phyloP scores from a whole-genome alignment of 2,329 filamentous ascomycete species.

The Alternaria consortialis region DNA sequence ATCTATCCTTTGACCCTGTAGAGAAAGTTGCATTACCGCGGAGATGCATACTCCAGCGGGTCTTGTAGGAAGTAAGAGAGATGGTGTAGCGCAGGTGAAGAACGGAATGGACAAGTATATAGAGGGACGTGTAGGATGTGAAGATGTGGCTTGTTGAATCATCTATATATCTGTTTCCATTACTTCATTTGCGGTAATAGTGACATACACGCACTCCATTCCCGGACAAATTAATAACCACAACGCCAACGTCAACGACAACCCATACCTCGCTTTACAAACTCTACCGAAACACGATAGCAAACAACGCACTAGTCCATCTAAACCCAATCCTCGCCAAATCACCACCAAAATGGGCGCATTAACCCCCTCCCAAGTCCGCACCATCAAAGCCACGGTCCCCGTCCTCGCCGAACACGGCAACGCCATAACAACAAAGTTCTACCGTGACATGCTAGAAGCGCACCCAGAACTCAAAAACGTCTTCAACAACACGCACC shows the following conservation, averaged over 20 bases:
- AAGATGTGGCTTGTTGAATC: not conserved
- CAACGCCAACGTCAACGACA: not conserved
- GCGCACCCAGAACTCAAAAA: conserved; percentile 73
- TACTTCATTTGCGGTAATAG: not conserved
- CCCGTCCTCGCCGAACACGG: conserved; percentile 74
- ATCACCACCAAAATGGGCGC: conserved; percentile 38
- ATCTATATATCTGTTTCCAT: not conserved
- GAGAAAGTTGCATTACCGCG: conserved; percentile 7
- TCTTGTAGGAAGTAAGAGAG: conserved; percentile 5
- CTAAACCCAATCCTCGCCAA: conserved; percentile 8
- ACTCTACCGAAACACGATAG: not conserved
- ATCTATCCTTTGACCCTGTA: too few relatives aligned
- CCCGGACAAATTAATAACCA: not conserved
- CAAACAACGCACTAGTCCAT: not conserved
- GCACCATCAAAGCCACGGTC: conserved; percentile 74
- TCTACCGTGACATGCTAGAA: conserved; percentile 74
- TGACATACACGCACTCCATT: not conserved
- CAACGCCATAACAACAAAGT: conserved; percentile 72
- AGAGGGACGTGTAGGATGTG: not conserved
- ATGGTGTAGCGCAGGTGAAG: not conserved
- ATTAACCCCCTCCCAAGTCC: conserved; percentile 69
- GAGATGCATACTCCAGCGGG: conserved; percentile 12
- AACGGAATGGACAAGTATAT: not conserved
- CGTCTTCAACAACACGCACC: conserved; percentile 76
- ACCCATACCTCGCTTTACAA: not conserved